Evolutionary conservation across 2,329 filamentous ascomycete species (phyloP).

Genomic region (Septoria linicola): DNA sequence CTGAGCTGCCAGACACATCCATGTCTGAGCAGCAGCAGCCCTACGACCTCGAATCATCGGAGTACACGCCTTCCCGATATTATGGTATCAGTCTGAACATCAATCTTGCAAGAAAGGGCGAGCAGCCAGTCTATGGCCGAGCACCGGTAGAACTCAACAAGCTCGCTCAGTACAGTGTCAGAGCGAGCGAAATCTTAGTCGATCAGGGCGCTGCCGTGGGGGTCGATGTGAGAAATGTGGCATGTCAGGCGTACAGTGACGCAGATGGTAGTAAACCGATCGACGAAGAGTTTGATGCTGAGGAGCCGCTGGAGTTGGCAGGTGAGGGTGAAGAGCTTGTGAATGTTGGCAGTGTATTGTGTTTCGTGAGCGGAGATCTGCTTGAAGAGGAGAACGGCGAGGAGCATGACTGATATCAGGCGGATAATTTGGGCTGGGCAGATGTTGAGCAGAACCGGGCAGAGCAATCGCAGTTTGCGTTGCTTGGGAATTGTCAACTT

Average conservation of each 20-base stretch:
- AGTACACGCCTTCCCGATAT: conserved; percentile 10
- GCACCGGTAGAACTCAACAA: conserved; percentile 23
- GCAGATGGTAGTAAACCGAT: conserved; percentile 11
- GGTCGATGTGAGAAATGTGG: conserved; percentile 10
- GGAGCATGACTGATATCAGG: too few relatives aligned
- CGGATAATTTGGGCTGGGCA: too few relatives aligned
- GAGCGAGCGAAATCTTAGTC: conserved; percentile 16
- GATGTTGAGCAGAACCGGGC: too few relatives aligned
- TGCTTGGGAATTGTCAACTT: too few relatives aligned
- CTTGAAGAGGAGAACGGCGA: background rate
- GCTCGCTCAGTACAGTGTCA: conserved; percentile 8
- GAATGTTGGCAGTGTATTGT: conserved; percentile 4
- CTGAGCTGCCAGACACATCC: background rate
- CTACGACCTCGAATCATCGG: background rate
- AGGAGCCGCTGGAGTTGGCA: conserved; percentile 1
- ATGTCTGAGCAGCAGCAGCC: too few relatives aligned
- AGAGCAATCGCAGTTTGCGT: too few relatives aligned
- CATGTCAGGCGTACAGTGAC: conserved; percentile 23
- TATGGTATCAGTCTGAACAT: conserved; percentile 23
- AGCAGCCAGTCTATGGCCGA: conserved; percentile 13
- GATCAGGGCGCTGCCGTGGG: conserved; percentile 16
- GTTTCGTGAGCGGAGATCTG: conserved; percentile 10
- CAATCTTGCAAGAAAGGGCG: conserved; percentile 4
- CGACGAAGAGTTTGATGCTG: background rate
- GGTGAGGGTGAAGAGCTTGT: conserved; percentile 5